A percentile compares a stretch with the other conserved stretches of the same genome.
phyloP scores from a whole-genome alignment of 2,329 filamentous ascomycete genomes.

The Lasiodiplodia citricola region DNA sequence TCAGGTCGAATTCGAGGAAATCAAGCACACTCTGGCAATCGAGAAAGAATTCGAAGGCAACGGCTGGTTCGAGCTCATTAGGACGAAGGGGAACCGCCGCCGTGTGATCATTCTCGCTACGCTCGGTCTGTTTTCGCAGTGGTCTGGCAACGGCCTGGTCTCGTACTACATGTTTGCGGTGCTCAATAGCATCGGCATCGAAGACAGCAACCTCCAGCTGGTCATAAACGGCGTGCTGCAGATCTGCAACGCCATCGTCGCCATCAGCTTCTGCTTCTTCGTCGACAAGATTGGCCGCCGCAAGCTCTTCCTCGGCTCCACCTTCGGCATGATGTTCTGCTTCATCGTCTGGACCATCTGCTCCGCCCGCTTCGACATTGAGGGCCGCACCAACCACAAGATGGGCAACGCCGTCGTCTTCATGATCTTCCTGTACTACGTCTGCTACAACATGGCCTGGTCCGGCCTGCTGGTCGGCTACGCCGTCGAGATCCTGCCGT shows the following conservation, averaged over 20 bases:
- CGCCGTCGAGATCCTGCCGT: conserved; percentile 56
- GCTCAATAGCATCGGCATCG: conserved; percentile 67
- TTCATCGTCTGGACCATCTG: conserved; percentile 46
- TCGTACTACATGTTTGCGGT: conserved; percentile 70
- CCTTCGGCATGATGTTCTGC: conserved; percentile 41
- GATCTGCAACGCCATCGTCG: conserved; percentile 64
- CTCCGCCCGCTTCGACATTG: conserved; percentile 48
- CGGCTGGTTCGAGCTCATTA: conserved; percentile 66
- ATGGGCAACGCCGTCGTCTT: conserved; percentile 53
- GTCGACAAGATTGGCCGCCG: conserved; percentile 63
- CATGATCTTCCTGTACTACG: conserved; percentile 57
- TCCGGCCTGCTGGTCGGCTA: conserved; percentile 63
- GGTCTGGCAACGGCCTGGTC: conserved; percentile 70
- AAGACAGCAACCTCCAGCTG: conserved; percentile 42
- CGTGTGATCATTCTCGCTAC: conserved; percentile 66
- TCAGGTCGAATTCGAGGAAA: conserved; percentile 70
- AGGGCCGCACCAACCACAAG: conserved; percentile 8
- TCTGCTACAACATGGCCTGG: conserved; percentile 63
- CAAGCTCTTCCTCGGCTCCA: conserved; percentile 58
- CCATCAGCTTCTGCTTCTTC: conserved; percentile 60
- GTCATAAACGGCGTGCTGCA: conserved; percentile 62
- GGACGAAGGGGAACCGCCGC: conserved; percentile 68
- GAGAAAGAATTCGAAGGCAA: conserved; percentile 58
- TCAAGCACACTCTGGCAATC: conserved; percentile 65
- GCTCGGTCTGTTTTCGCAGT: conserved; percentile 70